phyloP scores from a whole-genome alignment of 257 asterid genomes.

The Solanum lignicaule region DNA sequence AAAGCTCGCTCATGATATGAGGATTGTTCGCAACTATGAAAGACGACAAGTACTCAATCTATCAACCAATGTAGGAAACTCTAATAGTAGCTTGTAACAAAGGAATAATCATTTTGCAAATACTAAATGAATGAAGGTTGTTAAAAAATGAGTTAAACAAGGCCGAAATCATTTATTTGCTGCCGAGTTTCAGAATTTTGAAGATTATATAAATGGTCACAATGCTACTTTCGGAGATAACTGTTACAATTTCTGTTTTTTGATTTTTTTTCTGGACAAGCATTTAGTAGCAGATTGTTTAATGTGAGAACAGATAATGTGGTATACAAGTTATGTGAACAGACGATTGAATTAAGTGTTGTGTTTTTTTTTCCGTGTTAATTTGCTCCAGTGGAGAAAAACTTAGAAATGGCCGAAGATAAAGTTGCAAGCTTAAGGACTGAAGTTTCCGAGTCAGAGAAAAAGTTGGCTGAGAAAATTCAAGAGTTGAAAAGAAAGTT shows the following conservation, averaged over 20 bases:
- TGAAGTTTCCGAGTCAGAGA: background rate
- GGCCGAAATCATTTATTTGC: too few species aligned
- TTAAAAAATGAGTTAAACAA: background rate
- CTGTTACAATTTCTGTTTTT: too few species aligned
- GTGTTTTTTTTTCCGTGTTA: background rate
- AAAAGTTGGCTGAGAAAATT: background rate
- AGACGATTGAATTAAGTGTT: background rate
- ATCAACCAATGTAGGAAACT: background rate
- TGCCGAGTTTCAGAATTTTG: background rate
- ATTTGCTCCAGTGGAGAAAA: background rate
- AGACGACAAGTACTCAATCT: background rate
- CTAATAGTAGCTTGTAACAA: background rate
- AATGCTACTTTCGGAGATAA: too few species aligned
- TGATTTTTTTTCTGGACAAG: background rate
- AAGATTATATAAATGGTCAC: background rate
- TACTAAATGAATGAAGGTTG: background rate
- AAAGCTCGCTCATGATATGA: background rate
- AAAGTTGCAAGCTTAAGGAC: background rate
- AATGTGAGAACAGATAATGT: background rate
- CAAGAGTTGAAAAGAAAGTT: background rate
- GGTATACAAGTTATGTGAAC: background rate
- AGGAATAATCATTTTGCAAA: background rate
- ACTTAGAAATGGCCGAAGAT: background rate
- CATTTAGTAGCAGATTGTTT: background rate
- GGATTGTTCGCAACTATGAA: background rate